These are phyloP conservation scores for Carpinus fangiana DNA, from an alignment of 306 rosid species.

Conservation along the genomic window DNA sequence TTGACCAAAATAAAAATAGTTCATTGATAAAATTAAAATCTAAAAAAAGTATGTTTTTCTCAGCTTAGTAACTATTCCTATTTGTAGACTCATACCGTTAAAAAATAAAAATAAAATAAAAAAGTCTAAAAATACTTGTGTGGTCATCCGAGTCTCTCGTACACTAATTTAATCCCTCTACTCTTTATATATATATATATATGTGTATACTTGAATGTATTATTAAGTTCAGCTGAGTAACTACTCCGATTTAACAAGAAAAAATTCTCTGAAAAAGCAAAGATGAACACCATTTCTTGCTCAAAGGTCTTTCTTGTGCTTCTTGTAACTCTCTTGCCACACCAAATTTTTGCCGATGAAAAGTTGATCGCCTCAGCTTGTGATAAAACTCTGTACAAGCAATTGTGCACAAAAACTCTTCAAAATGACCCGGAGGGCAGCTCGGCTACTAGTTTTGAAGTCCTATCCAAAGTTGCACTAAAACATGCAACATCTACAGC, in stretches of 20 bases:
- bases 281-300: too few relatives aligned
- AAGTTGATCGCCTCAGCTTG: conserved; percentile 14
- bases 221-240: too few relatives aligned
- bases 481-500: neutral
- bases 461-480: conserved; percentile 6
- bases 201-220: too few relatives aligned
- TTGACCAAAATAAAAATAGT: too few relatives aligned
- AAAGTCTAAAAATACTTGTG: neutral
- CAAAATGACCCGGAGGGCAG: neutral
- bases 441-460: neutral
- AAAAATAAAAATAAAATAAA: too few relatives aligned
- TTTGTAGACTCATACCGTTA: neutral
- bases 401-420: conserved; percentile 1
- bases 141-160: neutral
- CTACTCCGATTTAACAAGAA: too few relatives aligned
- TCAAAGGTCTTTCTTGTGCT: too few relatives aligned
- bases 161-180: neutral
- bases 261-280: neutral
- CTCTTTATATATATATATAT: too few relatives aligned
- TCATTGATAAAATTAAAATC: neutral
- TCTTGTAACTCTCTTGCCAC: neutral
- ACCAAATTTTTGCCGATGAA: neutral
- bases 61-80: too few relatives aligned
- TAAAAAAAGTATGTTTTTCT: neutral
- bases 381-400: neutral